A percentile compares a stretch with the other conserved stretches of the same genome.
phyloP scores from a whole-genome alignment of 139 green algal genomes.

The Diplosphaera chodatii region DNA sequence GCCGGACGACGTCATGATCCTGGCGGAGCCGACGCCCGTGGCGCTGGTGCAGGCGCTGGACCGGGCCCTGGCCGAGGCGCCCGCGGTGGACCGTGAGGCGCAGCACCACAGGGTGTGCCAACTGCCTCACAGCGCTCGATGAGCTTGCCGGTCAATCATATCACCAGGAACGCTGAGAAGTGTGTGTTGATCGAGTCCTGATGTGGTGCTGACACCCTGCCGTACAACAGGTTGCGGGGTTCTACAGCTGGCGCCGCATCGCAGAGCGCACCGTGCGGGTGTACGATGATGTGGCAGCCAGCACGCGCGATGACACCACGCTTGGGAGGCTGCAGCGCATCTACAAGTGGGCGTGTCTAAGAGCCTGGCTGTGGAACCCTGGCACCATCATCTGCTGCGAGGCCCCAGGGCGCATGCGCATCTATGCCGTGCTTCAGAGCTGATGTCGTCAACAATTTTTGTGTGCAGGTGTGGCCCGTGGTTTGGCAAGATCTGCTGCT shows the following conservation, averaged over 20 bases:
- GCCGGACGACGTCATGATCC: constrained; percentile 74
- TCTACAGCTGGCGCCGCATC: constrained; percentile 90
- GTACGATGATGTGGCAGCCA: constrained; percentile 47
- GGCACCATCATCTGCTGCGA: too few relatives aligned
- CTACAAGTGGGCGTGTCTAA: constrained; percentile 42
- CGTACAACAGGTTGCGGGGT: constrained; percentile 42
- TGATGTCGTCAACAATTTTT: too few relatives aligned
- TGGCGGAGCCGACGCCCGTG: constrained; percentile 67
- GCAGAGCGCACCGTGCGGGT: constrained; percentile 69
- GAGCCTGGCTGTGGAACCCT: too few relatives aligned
- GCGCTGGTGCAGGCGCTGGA: constrained; percentile 36
- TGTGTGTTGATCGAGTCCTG: too few relatives aligned
- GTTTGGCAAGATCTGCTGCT: constrained; percentile 66
- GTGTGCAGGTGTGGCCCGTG: constrained; percentile 40
- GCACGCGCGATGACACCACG: constrained; percentile 26
- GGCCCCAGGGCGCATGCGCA: too few relatives aligned
- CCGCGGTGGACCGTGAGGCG: constrained; percentile 13
- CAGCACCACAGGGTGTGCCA: constrained; percentile 52
- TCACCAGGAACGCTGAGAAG: too few relatives aligned
- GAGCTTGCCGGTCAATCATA: too few relatives aligned
- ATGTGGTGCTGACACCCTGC: too few relatives aligned
- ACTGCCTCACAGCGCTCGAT: background rate
- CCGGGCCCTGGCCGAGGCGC: constrained; percentile 27
- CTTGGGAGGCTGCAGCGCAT: constrained; percentile 43
- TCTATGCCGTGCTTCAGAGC: too few relatives aligned